Base-by-base conservation (phyloP, 345 rosid genomes). In the Boechera stricta region DNA sequence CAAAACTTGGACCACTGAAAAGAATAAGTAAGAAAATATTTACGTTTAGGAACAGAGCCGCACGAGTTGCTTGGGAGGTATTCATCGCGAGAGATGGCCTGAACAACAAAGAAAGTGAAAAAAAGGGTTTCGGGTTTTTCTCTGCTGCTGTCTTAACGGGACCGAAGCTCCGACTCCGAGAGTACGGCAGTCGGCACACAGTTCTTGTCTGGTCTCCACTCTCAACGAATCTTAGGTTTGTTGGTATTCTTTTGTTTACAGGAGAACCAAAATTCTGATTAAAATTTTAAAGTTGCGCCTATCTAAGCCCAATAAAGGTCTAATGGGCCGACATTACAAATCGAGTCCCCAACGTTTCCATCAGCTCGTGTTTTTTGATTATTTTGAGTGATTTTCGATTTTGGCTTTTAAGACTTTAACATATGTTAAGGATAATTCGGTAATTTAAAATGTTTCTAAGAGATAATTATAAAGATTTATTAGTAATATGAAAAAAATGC, bases 21-120 rank as follows among this genome's bases (percentile, higher is more conserved):
- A 57, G 26, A 68, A 44, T 0, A 36, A 41, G 51, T 45, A 58
- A 59, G 80, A 70, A 44, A 70, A 63, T 16, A 55, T 26, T 55
- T 70, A 77, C 80, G 76, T 77, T 77, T 4, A 77, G 59, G 42
- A 77, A 77, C 39, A 56, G 6, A 77, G 80, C 52, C 28, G 80
- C 76, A 45, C 76, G 80, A 77, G 80, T 45, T 32, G 80, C 80
- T 47, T 77, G 76, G 5, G 76, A 71, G 0, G 76, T 71, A 55
- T 64, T 71, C 80, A 77, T 77, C 29, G 66, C 13, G 58, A 69
- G 64, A 13, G 63, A 67, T 68, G 59, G 18, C 15, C 7, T 0
- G 68, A n/a, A 31, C 2, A 41, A 12, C 10, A 4, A 12, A 28
- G 1, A 28, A 54, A 11, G 59, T 4, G 45, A 31, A 10, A 48